Evolutionary conservation across 495 filamentous ascomycete species (phyloP).

Genomic region (Podospora conica): DNA sequence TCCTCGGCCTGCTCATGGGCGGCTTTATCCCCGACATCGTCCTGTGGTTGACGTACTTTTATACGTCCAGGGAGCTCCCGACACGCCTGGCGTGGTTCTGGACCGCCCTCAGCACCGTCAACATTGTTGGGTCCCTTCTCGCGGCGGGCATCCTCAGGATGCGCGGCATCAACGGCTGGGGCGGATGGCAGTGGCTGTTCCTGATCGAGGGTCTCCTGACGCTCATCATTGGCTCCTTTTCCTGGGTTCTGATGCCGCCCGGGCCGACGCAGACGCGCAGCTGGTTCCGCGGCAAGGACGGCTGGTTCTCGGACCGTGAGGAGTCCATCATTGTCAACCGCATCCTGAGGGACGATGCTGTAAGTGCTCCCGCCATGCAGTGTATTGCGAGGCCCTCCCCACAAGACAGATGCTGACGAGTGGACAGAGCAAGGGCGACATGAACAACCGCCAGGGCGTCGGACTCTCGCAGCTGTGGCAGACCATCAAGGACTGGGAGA

Average conservation of each 20-base stretch:
- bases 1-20: conserved; percentile 44
- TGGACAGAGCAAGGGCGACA: conserved; percentile 48
- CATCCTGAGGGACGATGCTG: conserved; percentile 56
- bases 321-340: conserved; percentile 56
- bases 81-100: conserved; percentile 48
- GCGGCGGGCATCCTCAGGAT: conserved; percentile 48
- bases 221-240: conserved; percentile 44
- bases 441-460: conserved; percentile 55
- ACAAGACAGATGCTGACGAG: not conserved
- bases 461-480: conserved; percentile 41
- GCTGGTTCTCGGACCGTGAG: conserved; percentile 58
- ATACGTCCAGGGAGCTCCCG: conserved; percentile 46
- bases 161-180: conserved; percentile 42
- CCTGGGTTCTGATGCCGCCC: conserved; percentile 50
- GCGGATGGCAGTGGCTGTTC: conserved; percentile 50
- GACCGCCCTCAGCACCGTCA: conserved; percentile 38
- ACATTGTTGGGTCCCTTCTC: conserved; percentile 45
- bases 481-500: conserved; percentile 47
- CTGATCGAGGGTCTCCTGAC: conserved; percentile 52
- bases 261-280: conserved; percentile 46
- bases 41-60: conserved; percentile 50
- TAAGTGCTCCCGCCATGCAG: too few species aligned
- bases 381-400: too few species aligned
- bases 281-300: conserved; percentile 48
- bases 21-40: conserved; percentile 48